Evolutionary conservation across 2,329 filamentous ascomycete genomes (phyloP), one percentile per base, ranked within the genome.

Genomic region (Xylariaceae sp.): DNA sequence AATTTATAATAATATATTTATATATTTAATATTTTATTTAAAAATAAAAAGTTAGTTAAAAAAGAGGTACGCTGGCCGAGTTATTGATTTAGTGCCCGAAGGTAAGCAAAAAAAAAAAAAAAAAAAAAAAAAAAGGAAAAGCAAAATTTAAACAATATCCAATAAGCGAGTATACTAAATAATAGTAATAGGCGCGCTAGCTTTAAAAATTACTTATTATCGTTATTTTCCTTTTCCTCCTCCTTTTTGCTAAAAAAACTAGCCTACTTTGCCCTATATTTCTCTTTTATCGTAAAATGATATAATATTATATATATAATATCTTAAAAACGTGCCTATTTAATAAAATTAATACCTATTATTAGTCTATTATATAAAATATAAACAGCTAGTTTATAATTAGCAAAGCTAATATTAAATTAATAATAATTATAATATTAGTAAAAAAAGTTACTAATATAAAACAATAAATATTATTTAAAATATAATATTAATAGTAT

Each of bases 321-420:
- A 36, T 36, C 10, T 36, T 10, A 36, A 36, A 7, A 36, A 36
- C 14, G 14, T 36, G 8, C 14, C 19, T 8, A 10, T 36, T 36
- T 36, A 36, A 16, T 10, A 20, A 10, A 22, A 21, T 21, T 39
- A 21, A 39, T 22, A 39, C 16, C 22, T 39, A 21, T 39, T 39
- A 39, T 21, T 21, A 39, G 11, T 22, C 6, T 39, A 21, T 39
- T 21, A 39, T 39, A 17, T 21, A 39, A 39, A 39, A 17, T 39
- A 21, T 6, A 17, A 39, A 11, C 10, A 20, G 12, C 10, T 22
- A 29, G 25, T 14, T 29, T 29, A 29, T 39, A 21, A 39, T 6
- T 17, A 20, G 8, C 12, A 21, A 39, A 21, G 21, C 16, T 39
- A 21, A 20, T 39, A 39, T 39, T 39, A 39, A 39, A 19, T 6